Conservation (phyloP, 208 protist species). For the Plasmodiophora brassicae region DNA sequence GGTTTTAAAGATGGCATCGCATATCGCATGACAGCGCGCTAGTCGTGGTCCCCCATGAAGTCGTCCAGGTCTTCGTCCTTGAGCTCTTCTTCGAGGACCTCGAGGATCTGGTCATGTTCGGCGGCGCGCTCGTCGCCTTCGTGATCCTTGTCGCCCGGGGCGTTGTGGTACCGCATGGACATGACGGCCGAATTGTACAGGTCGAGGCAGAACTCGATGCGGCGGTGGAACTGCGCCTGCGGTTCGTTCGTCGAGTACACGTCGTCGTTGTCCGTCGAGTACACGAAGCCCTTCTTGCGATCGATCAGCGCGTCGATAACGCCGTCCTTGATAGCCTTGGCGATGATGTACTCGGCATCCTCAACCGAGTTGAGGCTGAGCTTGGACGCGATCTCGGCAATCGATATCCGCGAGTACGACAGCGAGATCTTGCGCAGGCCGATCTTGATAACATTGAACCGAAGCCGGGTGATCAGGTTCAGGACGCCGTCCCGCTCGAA, state of each 20-base stretch:
- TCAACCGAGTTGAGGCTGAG: slow-evolving; percentile 47
- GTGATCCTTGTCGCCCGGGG: background rate
- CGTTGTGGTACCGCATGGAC: slow-evolving; percentile 28
- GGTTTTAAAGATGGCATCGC: no score
- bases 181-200: slow-evolving; percentile 36
- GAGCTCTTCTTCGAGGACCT: slow-evolving; percentile 28
- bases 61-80: slow-evolving; percentile 25
- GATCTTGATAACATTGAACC: slow-evolving; percentile 51
- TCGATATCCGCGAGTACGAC: slow-evolving; percentile 48
- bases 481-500: slow-evolving; percentile 43
- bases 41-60: slow-evolving; percentile 22
- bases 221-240: background rate
- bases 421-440: slow-evolving; percentile 46
- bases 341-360: slow-evolving; percentile 51
- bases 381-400: slow-evolving; percentile 40
- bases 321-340: slow-evolving; percentile 47
- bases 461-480: slow-evolving; percentile 43
- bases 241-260: slow-evolving; percentile 39
- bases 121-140: slow-evolving; percentile 22
- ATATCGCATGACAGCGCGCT: no score
- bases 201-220: slow-evolving; percentile 38
- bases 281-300: slow-evolving; percentile 24
- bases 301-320: slow-evolving; percentile 39
- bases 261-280: slow-evolving; percentile 33
- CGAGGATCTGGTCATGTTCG: slow-evolving; percentile 22